A percentile compares a stretch with the other conserved stretches of the same genome.
phyloP scores from a whole-genome alignment of 176 grass and related monocot genomes.

The Rhynchospora breviuscula region DNA sequence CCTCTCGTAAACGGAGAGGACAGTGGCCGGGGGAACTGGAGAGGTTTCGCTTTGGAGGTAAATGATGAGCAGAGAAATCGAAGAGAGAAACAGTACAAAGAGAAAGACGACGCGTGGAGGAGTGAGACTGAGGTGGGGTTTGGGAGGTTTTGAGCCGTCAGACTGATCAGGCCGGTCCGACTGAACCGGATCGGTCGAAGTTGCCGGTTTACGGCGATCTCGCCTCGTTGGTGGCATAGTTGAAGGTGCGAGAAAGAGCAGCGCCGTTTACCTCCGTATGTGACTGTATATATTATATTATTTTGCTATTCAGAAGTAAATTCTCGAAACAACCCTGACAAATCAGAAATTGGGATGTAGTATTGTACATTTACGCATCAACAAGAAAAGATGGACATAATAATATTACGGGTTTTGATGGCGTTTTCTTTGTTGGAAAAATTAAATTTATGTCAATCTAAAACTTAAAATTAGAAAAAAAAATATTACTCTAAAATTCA shows the following conservation, averaged over 20 bases:
- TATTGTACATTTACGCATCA: too few relatives aligned
- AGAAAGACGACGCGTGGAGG: conserved; percentile 16
- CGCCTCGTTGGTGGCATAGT: conserved; percentile 58
- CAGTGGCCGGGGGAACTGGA: neutral
- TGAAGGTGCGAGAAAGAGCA: neutral
- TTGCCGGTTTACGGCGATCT: conserved; percentile 46
- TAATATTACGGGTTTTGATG: too few relatives aligned
- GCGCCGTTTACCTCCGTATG: neutral
- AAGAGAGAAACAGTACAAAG: conserved; percentile 24
- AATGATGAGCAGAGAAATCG: conserved; percentile 36
- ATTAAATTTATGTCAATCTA: too few relatives aligned
- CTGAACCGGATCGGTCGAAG: conserved; percentile 23
- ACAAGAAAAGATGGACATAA: too few relatives aligned
- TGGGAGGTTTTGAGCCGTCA: neutral
- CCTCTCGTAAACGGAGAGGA: conserved; percentile 54
- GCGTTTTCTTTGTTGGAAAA: too few relatives aligned
- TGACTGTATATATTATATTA: too few relatives aligned
- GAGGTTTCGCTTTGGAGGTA: conserved; percentile 34
- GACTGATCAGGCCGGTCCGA: conserved; percentile 5
- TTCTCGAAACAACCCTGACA: neutral
- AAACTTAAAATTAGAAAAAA: too few relatives aligned
- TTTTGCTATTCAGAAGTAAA: neutral
- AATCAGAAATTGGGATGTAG: neutral
- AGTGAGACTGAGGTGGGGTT: neutral
- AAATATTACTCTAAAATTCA: too few relatives aligned